A percentile compares a stretch with the other conserved stretches of the same genome.
Evolutionary conservation across 176 grass and related monocot genomes (phyloP).

Genomic region (barley (Hordeum vulgare)): DNA sequence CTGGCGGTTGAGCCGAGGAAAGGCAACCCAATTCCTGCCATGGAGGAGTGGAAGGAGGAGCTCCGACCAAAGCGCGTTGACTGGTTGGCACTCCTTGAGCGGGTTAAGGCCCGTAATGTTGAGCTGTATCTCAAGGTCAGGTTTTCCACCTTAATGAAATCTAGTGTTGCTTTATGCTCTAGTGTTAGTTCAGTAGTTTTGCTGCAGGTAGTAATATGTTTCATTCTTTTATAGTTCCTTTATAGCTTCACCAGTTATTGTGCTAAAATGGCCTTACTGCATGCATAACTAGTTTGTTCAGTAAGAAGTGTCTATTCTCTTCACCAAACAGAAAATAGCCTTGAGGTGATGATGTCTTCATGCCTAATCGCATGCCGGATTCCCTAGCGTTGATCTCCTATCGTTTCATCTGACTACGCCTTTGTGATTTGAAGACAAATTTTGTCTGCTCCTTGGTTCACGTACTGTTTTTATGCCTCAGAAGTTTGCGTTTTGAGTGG

Average conservation of each 20-base stretch:
- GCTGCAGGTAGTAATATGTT: not conserved
- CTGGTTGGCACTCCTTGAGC: slow-evolving; percentile 68
- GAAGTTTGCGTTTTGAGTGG: not conserved
- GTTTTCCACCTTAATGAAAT: slow-evolving; percentile 2
- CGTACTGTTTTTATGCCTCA: not conserved
- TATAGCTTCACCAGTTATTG: not conserved
- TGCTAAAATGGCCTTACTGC: not conserved
- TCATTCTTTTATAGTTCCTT: not conserved
- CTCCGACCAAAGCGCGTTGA: slow-evolving; percentile 57
- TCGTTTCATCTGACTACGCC: not conserved
- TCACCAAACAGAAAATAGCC: not conserved
- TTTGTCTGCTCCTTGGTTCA: not conserved
- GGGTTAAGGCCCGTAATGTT: slow-evolving; percentile 56
- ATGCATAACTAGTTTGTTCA: not conserved
- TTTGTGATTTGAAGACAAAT: not conserved
- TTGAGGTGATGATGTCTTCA: not conserved
- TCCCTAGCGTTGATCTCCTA: not conserved
- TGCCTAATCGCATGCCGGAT: not conserved
- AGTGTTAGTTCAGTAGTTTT: not conserved
- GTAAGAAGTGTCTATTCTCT: not conserved
- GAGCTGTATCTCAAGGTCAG: slow-evolving; percentile 81
- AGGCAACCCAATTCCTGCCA: slow-evolving; percentile 37
- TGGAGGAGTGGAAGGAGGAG: slow-evolving; percentile 81
- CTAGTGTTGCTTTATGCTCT: not conserved
- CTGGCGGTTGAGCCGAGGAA: slow-evolving; percentile 39